Evolutionary conservation across 495 filamentous ascomycete species (phyloP).

Genomic region (Podospora comata): DNA sequence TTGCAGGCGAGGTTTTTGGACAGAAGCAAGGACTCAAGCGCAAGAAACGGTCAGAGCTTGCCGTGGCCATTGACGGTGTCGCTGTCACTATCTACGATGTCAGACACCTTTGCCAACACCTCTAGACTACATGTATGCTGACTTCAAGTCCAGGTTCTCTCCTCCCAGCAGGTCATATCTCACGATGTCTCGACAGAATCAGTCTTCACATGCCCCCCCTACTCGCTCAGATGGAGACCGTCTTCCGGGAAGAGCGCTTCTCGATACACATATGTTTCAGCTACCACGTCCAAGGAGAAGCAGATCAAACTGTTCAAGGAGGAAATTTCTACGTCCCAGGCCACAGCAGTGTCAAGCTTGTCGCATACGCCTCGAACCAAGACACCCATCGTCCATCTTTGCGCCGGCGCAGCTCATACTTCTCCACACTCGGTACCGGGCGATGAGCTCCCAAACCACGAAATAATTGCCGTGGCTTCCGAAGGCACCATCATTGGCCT

Average conservation of each 20-base stretch:
- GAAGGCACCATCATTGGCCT: constrained; percentile 41
- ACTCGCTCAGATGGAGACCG: constrained; percentile 64
- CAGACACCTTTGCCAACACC: constrained; percentile 22
- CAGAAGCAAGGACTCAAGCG: constrained; percentile 67
- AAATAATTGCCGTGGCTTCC: constrained; percentile 38
- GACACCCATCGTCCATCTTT: constrained; percentile 30
- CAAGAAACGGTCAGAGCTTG: constrained; percentile 80
- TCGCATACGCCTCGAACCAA: constrained; percentile 21
- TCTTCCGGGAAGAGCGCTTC: constrained; percentile 50
- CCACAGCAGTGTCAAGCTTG: constrained; percentile 40
- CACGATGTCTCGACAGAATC: constrained; percentile 83
- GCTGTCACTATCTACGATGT: constrained; percentile 93
- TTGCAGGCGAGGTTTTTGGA: constrained; percentile 68
- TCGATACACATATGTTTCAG: constrained; percentile 68
- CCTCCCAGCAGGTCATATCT: constrained; percentile 74
- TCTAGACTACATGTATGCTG: constrained; percentile 15
- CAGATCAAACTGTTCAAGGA: constrained; percentile 58
- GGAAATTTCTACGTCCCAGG: constrained; percentile 58
- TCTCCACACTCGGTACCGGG: constrained; percentile 12
- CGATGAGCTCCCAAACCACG: constrained; percentile 22
- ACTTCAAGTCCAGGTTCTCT: constrained; percentile 60
- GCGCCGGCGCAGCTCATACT: constrained; percentile 27
- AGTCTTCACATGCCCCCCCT: constrained; percentile 71
- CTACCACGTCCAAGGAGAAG: constrained; percentile 26
- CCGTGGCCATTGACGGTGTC: constrained; percentile 84